A percentile compares a stretch with the other conserved stretches of the same genome.
These are phyloP conservation scores for Canavalia gladiata DNA, from an alignment of 306 rosid genomes.

Conservation along the genomic window DNA sequence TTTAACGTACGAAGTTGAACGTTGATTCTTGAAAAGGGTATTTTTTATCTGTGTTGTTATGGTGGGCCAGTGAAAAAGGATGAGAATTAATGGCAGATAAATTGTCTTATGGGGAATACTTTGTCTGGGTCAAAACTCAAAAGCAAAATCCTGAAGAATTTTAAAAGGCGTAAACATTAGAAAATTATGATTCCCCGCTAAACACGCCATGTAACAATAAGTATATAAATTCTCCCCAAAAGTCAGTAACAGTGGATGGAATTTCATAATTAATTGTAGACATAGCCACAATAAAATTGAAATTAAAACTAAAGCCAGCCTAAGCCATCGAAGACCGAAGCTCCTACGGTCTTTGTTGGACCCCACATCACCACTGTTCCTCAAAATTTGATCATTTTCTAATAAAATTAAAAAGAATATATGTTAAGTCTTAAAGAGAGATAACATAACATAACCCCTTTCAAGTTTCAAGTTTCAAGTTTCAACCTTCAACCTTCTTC, in stretches of 20 bases:
- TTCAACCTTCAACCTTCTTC: not conserved
- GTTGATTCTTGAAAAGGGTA: not conserved
- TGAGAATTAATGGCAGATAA: slow-evolving; percentile 11
- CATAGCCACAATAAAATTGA: slow-evolving; percentile 11
- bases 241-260: slow-evolving; percentile 43
- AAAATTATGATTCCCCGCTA: slow-evolving; percentile 60
- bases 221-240: not conserved
- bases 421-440: slow-evolving; percentile 8
- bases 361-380: slow-evolving; percentile 51
- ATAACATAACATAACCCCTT: not conserved
- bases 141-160: slow-evolving; percentile 11
- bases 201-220: slow-evolving; percentile 59
- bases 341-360: slow-evolving; percentile 46
- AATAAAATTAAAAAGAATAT: not conserved
- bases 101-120: slow-evolving; percentile 11
- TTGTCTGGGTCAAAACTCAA: slow-evolving; percentile 49
- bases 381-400: slow-evolving; percentile 28
- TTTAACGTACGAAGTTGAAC: not conserved
- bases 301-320: slow-evolving; percentile 44
- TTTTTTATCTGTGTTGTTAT: not conserved
- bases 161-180: slow-evolving; percentile 20
- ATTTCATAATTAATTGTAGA: slow-evolving; percentile 22
- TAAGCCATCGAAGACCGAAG: slow-evolving; percentile 41
- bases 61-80: not conserved
- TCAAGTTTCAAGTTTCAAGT: no score